Conservation (phyloP, 2,329 filamentous ascomycete genomes). For the Camptophora hylomeconis region DNA sequence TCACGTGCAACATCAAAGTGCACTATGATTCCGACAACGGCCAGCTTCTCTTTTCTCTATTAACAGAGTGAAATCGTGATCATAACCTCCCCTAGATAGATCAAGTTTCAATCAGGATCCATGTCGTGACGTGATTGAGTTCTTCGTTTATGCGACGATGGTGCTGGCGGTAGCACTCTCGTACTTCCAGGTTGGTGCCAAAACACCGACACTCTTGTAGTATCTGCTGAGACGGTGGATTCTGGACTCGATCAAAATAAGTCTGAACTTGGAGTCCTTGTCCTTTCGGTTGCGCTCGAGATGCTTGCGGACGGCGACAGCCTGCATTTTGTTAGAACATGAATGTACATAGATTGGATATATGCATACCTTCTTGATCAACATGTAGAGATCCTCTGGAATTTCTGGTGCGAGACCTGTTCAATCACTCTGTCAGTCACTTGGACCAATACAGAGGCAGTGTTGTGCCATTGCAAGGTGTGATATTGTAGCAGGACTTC, state of each 20-base stretch:
- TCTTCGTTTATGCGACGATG: slow-evolving; percentile 67
- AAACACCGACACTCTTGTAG: slow-evolving; percentile 89
- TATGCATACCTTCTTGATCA: slow-evolving; percentile 90
- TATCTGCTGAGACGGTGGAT: slow-evolving; percentile 99
- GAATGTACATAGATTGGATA: not conserved
- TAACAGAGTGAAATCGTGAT: too few relatives aligned
- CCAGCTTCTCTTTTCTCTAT: not conserved
- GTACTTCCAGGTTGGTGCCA: slow-evolving; percentile 95
- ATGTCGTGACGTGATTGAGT: too few relatives aligned
- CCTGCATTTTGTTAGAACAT: slow-evolving; percentile 41
- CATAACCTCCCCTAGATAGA: not conserved
- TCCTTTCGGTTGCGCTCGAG: slow-evolving; percentile 99
- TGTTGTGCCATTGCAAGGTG: slow-evolving; percentile 6
- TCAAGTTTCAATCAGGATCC: not conserved
- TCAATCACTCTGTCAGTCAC: slow-evolving; percentile 82
- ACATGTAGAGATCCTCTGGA: slow-evolving; percentile 99
- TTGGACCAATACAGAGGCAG: slow-evolving; percentile 73
- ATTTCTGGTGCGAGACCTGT: slow-evolving; percentile 96
- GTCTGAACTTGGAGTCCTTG: slow-evolving; percentile 99
- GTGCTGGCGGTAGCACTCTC: slow-evolving; percentile 94
- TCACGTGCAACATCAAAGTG: too few relatives aligned
- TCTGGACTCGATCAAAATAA: slow-evolving; percentile 99
- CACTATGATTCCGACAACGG: too few relatives aligned
- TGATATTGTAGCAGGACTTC: slow-evolving; percentile 7
- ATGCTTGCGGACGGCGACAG: slow-evolving; percentile 98